Base-by-base conservation (phyloP, 768 basidiomycete species). In the Mrakia gelida region DNA sequence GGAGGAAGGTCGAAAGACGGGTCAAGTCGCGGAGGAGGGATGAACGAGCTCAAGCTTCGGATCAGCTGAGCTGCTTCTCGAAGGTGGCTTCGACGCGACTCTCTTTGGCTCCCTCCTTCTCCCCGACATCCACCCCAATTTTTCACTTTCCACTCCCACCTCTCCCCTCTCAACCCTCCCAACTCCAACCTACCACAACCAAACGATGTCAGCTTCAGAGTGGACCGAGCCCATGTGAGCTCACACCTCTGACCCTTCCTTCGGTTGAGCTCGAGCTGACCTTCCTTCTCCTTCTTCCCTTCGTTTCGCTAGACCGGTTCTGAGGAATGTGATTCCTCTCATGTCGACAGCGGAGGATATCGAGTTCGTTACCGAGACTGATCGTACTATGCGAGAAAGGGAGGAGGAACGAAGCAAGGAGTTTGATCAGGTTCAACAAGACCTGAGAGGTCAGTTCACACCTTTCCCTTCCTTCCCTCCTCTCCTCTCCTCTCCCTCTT, bases 151-250 rank as follows among this genome's bases (percentile, higher is more conserved):
- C 45, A 2, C 11, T 54, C 28, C 43, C 21, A 11, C 59, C 1
- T 8, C 59, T 28, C 63, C 11, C 11, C 2, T 30, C 43, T 45
- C 28, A 62, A 63, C 23, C 34, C n/a, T 52, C 30, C n/a, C 45
- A 41, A 38, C 73, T 45, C 45, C 45, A 45, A 11, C 45, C 7
- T 45, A 10, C 45, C 11, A 1, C 7, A 45, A 38, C 34, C 38
- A 26, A 30, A 75, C 10, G n/a, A 75, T 75, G 49, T 45, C 56
- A 32, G 61, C 41, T 62, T 61, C 63, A 6, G 75, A 75, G 4
- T 75, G 75, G 75, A 68, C 63, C 8, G 75, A 67, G 11, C 63
- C 75, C 15, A 75, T 75, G 75, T 75, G 30, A 62, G 74, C n/a
- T 38, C 15, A 10, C 1, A 11, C 5, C n/a, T 30, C 30, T 21